A percentile compares a stretch with the other conserved stretches of the same genome.
phyloP scores from a whole-genome alignment of 2,329 filamentous ascomycete genomes.

The Hymenoscyphus salicellus region DNA sequence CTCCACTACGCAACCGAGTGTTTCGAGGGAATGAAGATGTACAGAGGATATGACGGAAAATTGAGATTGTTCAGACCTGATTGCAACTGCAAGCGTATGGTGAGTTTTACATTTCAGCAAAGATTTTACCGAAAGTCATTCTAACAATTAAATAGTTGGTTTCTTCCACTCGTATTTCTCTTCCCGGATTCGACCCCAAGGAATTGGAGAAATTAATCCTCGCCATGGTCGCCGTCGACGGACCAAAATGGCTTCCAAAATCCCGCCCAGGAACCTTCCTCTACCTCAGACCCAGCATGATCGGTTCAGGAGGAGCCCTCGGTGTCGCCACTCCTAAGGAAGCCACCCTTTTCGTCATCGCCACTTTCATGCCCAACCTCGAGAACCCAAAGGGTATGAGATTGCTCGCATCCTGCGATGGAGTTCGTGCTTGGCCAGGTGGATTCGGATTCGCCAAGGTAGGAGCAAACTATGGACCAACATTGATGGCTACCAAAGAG shows the following conservation, averaged over 20 bases:
- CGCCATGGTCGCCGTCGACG: slow-evolving; percentile 69
- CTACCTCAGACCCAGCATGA: slow-evolving; percentile 78
- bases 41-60: slow-evolving; percentile 67
- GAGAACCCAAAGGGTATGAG: slow-evolving; percentile 59
- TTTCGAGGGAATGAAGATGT: slow-evolving; percentile 84
- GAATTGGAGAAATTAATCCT: slow-evolving; percentile 73
- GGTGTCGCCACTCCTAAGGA: slow-evolving; percentile 77
- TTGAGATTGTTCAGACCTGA: slow-evolving; percentile 62
- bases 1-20: slow-evolving; percentile 79
- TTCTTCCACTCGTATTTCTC: slow-evolving; percentile 63
- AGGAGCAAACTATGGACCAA: slow-evolving; percentile 89
- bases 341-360: slow-evolving; percentile 85
- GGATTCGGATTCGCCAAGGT: slow-evolving; percentile 92
- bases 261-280: slow-evolving; percentile 67
- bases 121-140: slow-evolving; percentile 60
- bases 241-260: slow-evolving; percentile 74
- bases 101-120: slow-evolving; percentile 40
- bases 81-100: slow-evolving; percentile 49
- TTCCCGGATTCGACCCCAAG: slow-evolving; percentile 68
- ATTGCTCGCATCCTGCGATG: slow-evolving; percentile 73
- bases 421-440: slow-evolving; percentile 88
- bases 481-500: slow-evolving; percentile 72
- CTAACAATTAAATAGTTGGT: slow-evolving; percentile 40
- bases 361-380: slow-evolving; percentile 59
- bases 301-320: slow-evolving; percentile 75